Conservation (phyloP, 2,329 filamentous ascomycete species). For the Fusarium nisikadoi region DNA sequence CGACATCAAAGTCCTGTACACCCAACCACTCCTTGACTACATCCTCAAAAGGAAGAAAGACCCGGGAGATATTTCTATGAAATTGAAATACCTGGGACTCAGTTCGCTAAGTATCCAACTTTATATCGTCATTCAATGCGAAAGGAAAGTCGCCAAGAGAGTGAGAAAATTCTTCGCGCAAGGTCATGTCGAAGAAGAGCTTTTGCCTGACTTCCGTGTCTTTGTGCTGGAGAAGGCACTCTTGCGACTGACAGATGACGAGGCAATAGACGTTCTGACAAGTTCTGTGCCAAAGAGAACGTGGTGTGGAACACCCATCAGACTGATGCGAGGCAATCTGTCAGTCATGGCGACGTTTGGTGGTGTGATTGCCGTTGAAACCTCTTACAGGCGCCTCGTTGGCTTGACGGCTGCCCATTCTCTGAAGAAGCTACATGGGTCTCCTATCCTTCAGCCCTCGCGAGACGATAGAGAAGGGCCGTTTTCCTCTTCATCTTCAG, state of each 20-base stretch:
- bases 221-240: not conserved
- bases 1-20: not conserved
- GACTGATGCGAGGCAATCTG: fast-evolving
- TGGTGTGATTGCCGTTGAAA: not conserved
- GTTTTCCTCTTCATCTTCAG: not conserved
- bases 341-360: not conserved
- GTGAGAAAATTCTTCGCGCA: not conserved
- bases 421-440: fast-evolving
- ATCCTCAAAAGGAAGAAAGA: not conserved
- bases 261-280: fast-evolving
- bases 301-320: not conserved
- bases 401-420: not conserved
- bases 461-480: too few relatives aligned
- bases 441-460: too few relatives aligned
- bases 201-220: not conserved
- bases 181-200: not conserved
- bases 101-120: fast-evolving
- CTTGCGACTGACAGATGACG: fast-evolving
- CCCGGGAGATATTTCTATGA: not conserved
- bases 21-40: not conserved
- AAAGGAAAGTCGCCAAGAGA: not conserved
- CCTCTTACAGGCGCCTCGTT: not conserved
- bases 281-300: not conserved
- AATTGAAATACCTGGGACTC: not conserved
- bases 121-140: not conserved